Base-by-base conservation (phyloP, 2,329 filamentous ascomycete species). In the Penicillium sp. region DNA sequence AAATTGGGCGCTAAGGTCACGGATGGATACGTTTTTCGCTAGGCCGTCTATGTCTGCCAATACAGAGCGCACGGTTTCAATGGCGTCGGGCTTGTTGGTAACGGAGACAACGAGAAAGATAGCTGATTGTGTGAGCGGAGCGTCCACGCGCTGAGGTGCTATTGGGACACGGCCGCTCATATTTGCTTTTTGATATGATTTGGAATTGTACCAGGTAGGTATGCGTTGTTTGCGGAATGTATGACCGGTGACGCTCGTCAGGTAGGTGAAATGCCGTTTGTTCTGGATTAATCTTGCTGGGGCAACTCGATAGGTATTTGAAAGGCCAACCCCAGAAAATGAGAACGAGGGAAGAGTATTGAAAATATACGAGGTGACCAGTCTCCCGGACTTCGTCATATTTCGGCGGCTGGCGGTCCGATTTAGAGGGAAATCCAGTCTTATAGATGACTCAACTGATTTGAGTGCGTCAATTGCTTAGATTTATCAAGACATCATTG, bases 41-140 rank as follows among this genome's bases (percentile, higher is more conserved):
- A 84, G 73, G 50, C 73, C 75, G 31, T 70, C 68, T 43, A 83
- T 61, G 19, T 70, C 67, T 5, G 81, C 73, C 4, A 84, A 65
- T 1, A 73, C 69, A 7, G 77, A 77, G 35, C 78, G 77, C 6
- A 82, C 73, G 0, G 68, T 80, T 11, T 65, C 54, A 54, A 75
- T 64, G 4, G 80, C 71, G 5, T 72, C 60, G 0, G 71, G 65
- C 1, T 57, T 61, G 16, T 74, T 59, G 5, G 65, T 73, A 28
- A 77, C 70, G 0, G 78, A 71, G 1, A 84, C 65, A 41, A 84
- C 76, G 26, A 84, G 77, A 64, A 85, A 84, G 4, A 80, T 83
- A 10, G 80, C 81, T 2, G 76, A 78, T 26, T 71, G 67, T 2
- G 80, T 82, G n/a, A 84, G 72, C 2, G 80, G 80, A 2, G 78